Evolutionary conservation across 2,329 filamentous ascomycete species (phyloP).

Genomic region (Colletotrichum eleusines): DNA sequence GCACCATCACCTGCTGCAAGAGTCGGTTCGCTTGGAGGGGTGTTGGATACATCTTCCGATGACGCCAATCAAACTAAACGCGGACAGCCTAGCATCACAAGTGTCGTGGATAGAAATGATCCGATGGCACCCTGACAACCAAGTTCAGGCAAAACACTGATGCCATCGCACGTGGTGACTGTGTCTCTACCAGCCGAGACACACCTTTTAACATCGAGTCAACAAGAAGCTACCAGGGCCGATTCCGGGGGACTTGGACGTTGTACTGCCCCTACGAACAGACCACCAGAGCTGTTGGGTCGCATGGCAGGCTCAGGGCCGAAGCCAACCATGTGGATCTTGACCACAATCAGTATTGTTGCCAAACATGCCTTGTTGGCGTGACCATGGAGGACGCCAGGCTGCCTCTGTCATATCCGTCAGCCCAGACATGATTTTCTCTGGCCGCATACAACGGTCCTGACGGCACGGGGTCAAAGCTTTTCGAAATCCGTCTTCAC

Average conservation of each 20-base stretch:
- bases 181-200: slow-evolving; percentile 37
- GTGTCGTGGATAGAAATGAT: slow-evolving; percentile 33
- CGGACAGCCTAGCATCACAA: slow-evolving; percentile 6
- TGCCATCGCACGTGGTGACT: slow-evolving; percentile 36
- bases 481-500: slow-evolving; percentile 12
- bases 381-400: slow-evolving; percentile 21
- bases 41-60: neutral
- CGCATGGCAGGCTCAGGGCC: slow-evolving; percentile 34
- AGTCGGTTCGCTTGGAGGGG: slow-evolving; percentile 2
- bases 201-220: slow-evolving; percentile 25
- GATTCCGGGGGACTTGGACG: slow-evolving; percentile 20
- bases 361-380: slow-evolving; percentile 26
- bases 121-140: slow-evolving; percentile 31
- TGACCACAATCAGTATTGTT: slow-evolving; percentile 27
- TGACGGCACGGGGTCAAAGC: slow-evolving; percentile 27
- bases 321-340: slow-evolving; percentile 36
- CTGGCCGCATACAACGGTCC: slow-evolving; percentile 33
- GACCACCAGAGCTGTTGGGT: slow-evolving; percentile 24
- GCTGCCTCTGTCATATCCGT: slow-evolving; percentile 33
- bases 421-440: slow-evolving; percentile 37
- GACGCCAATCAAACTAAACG: slow-evolving; percentile 6
- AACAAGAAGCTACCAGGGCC: slow-evolving; percentile 2
- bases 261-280: slow-evolving; percentile 27
- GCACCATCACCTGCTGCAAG: slow-evolving; percentile 19
- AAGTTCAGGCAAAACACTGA: slow-evolving; percentile 30